These are phyloP conservation scores for Aureobasidium sp. DNA, from an alignment of 2,329 filamentous ascomycete genomes.

Conservation along the genomic window DNA sequence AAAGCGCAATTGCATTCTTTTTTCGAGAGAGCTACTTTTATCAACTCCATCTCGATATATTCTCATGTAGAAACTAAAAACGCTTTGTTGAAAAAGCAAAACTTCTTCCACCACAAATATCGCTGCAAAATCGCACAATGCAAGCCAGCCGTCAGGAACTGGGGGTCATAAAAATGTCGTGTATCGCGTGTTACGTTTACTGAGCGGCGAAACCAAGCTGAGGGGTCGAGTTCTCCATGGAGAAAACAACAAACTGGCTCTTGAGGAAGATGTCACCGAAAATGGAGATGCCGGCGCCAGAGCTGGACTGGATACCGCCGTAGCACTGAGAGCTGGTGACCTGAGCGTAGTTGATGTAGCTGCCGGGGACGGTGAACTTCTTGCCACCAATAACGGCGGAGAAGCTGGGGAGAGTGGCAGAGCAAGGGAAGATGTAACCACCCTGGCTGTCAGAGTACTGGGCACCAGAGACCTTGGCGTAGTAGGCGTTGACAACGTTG, in stretches of 20 bases:
- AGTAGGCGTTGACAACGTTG: conserved; percentile 64
- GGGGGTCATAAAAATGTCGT: conserved; percentile 2
- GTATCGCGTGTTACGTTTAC: conserved; percentile 1
- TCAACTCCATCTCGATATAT: background rate
- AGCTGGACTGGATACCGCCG: conserved; percentile 76
- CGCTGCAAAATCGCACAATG: background rate
- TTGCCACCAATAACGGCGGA: conserved; percentile 56
- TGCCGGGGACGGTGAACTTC: conserved; percentile 57
- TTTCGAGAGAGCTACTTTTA: background rate
- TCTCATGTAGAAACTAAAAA: background rate
- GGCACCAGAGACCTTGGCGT: conserved; percentile 55
- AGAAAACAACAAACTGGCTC: conserved; percentile 78
- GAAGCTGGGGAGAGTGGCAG: conserved; percentile 58
- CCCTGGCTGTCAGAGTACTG: conserved; percentile 52
- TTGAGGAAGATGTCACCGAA: conserved; percentile 80
- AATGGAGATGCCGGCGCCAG: conserved; percentile 68
- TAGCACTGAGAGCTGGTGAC: conserved; percentile 62
- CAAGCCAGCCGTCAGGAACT: background rate
- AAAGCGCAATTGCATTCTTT: background rate
- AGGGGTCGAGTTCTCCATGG: conserved; percentile 49
- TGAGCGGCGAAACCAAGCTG: conserved; percentile 52
- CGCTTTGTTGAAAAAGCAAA: conserved; percentile 16
- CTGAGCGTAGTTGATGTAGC: conserved; percentile 61
- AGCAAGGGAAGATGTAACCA: conserved; percentile 63
- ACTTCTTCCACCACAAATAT: background rate